Conservation (phyloP, 2,329 filamentous ascomycete species). For the Penicillium palitans region DNA sequence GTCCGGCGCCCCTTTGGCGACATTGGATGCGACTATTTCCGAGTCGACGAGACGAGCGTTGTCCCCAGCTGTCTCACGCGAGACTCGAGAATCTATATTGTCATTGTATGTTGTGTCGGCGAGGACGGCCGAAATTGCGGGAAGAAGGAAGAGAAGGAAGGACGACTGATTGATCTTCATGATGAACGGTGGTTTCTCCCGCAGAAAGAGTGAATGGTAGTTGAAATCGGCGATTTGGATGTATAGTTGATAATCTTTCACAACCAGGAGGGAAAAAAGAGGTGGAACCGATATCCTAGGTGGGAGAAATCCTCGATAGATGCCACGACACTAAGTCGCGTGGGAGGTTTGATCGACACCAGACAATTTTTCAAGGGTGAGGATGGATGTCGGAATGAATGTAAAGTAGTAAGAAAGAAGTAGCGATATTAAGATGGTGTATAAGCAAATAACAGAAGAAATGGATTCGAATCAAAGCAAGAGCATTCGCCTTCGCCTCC, state of each 20-base stretch:
- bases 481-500: background rate
- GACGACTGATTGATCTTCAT: conserved; percentile 40
- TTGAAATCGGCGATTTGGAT: background rate
- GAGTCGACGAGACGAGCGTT: conserved; percentile 20
- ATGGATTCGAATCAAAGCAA: background rate
- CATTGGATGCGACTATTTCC: conserved; percentile 23
- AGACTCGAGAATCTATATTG: conserved; percentile 15
- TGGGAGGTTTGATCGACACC: background rate
- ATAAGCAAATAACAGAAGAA: background rate
- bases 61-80: conserved; percentile 13
- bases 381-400: background rate
- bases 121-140: conserved; percentile 33
- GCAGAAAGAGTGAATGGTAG: conserved; percentile 12
- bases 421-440: conserved; percentile 3
- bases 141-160: conserved; percentile 38
- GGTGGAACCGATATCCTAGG: background rate
- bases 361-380: background rate
- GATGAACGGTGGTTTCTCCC: conserved; percentile 8
- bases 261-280: background rate
- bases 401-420: background rate
- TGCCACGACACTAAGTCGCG: conserved; percentile 8
- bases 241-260: background rate
- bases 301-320: conserved; percentile 3
- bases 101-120: conserved; percentile 21
- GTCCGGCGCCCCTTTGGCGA: conserved; percentile 65